phyloP scores from a whole-genome alignment of 768 basidiomycete genomes.

The Xerocomus spinulosus region DNA sequence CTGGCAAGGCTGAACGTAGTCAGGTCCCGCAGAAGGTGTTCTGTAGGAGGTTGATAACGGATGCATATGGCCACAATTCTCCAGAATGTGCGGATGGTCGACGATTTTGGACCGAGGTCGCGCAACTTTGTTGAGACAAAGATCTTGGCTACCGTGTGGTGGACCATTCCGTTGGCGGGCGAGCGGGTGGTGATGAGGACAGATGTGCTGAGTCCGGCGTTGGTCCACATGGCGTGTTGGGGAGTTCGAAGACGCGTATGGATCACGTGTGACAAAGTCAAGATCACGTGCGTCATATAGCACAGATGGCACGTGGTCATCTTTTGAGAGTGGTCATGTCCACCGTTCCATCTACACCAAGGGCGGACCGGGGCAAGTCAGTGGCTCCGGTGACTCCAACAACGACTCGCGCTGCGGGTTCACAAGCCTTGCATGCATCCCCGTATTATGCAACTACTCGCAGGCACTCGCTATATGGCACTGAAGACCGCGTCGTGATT shows the following conservation, averaged over 20 bases:
- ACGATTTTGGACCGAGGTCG: slow-evolving; percentile 25
- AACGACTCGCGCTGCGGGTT: slow-evolving; percentile 44
- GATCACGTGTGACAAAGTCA: slow-evolving; percentile 19
- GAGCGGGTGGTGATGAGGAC: slow-evolving; percentile 21
- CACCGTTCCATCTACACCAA: slow-evolving; percentile 32
- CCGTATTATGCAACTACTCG: slow-evolving; percentile 83
- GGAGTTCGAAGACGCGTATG: slow-evolving; percentile 13
- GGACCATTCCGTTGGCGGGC: slow-evolving; percentile 28
- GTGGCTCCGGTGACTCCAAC: slow-evolving; percentile 48
- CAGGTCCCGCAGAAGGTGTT: slow-evolving; percentile 17
- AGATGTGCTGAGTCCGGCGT: slow-evolving; percentile 26
- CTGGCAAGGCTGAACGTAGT: slow-evolving; percentile 25
- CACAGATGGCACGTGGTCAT: no score
- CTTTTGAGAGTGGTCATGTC: slow-evolving; percentile 25
- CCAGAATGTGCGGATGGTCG: slow-evolving; percentile 19
- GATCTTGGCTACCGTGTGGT: slow-evolving; percentile 23
- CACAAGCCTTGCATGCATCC: slow-evolving; percentile 58
- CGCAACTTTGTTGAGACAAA: slow-evolving; percentile 25
- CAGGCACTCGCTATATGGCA: slow-evolving; percentile 92
- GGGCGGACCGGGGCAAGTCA: slow-evolving; percentile 12
- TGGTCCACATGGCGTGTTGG: slow-evolving; percentile 20
- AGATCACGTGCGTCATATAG: slow-evolving; percentile 7
- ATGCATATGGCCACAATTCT: slow-evolving; percentile 25
- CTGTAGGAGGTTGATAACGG: slow-evolving; percentile 19
- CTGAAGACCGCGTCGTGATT: slow-evolving; percentile 91